These are phyloP conservation scores for Plasmodium knowlesi DNA, from an alignment of 169 alveolate species.

Conservation along the genomic window DNA sequence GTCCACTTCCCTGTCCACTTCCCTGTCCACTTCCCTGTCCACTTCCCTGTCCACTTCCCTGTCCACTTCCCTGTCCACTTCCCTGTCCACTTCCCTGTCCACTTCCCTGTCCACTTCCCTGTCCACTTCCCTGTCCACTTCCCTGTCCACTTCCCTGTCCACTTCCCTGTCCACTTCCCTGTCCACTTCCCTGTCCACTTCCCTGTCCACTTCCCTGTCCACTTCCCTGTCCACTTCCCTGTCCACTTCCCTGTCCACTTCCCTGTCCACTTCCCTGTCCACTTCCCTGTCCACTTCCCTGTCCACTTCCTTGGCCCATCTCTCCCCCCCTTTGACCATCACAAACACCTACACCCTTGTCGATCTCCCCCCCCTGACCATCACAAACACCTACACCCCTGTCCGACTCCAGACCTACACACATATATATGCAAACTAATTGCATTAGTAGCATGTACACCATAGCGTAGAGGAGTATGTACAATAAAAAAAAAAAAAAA, in stretches of 20 bases:
- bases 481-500: too few species aligned
- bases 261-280: background rate
- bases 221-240: background rate
- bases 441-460: too few species aligned
- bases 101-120: background rate
- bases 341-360: too few species aligned
- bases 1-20: background rate
- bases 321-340: too few species aligned
- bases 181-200: background rate
- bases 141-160: background rate
- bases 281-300: background rate
- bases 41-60: background rate
- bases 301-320: background rate
- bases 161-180: background rate
- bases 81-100: background rate
- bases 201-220: background rate
- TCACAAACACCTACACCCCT: too few species aligned
- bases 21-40: background rate
- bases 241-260: background rate
- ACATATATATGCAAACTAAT: too few species aligned
- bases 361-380: too few species aligned
- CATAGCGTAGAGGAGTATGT: too few species aligned
- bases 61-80: background rate
- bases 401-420: too few species aligned
- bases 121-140: background rate